These are phyloP conservation scores for Yamadazyma epiphylla DNA, from an alignment of 1,139 yeast species.

Conservation along the genomic window DNA sequence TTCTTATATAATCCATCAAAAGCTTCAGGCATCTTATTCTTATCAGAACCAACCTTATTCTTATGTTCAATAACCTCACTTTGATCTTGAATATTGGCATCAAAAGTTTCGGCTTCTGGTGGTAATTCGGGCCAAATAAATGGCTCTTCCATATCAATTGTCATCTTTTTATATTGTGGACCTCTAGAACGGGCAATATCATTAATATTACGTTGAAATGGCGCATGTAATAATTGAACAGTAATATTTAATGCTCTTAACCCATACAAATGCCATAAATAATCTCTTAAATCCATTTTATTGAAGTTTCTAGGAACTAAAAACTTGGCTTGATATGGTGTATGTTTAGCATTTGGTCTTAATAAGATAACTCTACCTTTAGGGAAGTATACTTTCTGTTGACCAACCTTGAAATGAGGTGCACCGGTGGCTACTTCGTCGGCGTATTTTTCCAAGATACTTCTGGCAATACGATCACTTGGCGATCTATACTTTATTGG, in stretches of 20 bases:
- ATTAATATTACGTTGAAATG: slow-evolving; percentile 56
- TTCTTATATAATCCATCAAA: slow-evolving; percentile 78
- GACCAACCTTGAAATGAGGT: slow-evolving; percentile 83
- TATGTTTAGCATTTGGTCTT: slow-evolving; percentile 88
- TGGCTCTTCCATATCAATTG: slow-evolving; percentile 89
- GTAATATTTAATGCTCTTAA: slow-evolving; percentile 84
- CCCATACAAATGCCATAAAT: slow-evolving; percentile 82
- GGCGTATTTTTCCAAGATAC: slow-evolving; percentile 42
- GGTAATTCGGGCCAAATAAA: slow-evolving; percentile 86
- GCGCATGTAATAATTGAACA: slow-evolving; percentile 77
- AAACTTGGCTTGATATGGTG: slow-evolving; percentile 94
- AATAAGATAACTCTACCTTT: slow-evolving; percentile 74
- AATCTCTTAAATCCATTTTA: slow-evolving; percentile 87
- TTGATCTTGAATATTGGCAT: slow-evolving; percentile 22
- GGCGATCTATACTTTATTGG: slow-evolving; percentile 37
- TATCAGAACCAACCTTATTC: slow-evolving; percentile 60
- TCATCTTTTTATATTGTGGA: slow-evolving; percentile 89
- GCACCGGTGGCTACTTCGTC: slow-evolving; percentile 58
- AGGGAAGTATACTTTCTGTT: slow-evolving; percentile 71
- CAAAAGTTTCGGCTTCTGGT: slow-evolving; percentile 19
- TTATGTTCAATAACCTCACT: slow-evolving; percentile 24
- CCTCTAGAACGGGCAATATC: slow-evolving; percentile 71
- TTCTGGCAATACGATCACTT: slow-evolving; percentile 35
- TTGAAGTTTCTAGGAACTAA: slow-evolving; percentile 89
- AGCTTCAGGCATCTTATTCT: slow-evolving; percentile 61